Conservation (phyloP, 805 yeast species). For the Pichia nanzhaoensis region DNA sequence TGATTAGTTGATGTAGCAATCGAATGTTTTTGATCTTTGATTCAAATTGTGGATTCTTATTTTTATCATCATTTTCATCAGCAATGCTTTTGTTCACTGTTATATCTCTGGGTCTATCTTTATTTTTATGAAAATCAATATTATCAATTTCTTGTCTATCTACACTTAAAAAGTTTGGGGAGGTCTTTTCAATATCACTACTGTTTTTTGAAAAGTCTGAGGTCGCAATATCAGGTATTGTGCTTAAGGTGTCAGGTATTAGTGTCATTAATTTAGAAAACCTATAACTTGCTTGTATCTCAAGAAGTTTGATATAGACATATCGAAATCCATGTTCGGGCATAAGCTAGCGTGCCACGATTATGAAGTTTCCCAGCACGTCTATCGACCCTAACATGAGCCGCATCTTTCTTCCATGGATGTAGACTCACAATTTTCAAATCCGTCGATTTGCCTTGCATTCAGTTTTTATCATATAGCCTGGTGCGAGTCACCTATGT, state of each 20-base stretch:
- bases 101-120: background rate
- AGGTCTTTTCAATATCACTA: background rate
- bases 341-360: too few relatives aligned
- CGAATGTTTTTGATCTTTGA: slow-evolving; percentile 25
- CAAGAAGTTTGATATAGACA: too few relatives aligned
- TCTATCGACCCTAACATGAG: too few relatives aligned
- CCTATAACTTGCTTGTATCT: too few relatives aligned
- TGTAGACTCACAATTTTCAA: too few relatives aligned
- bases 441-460: too few relatives aligned
- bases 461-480: too few relatives aligned
- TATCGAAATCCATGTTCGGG: too few relatives aligned
- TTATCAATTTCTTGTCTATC: background rate
- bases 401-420: too few relatives aligned
- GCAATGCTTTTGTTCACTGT: background rate
- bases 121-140: background rate
- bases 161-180: background rate
- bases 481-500: too few relatives aligned
- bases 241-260: background rate
- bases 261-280: background rate
- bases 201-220: background rate
- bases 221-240: background rate
- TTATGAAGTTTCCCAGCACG: too few relatives aligned
- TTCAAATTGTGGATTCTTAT: slow-evolving; percentile 14
- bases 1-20: slow-evolving; percentile 22
- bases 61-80: background rate